Conservation (phyloP, 345 rosid species). For the Corymbia maculata region DNA sequence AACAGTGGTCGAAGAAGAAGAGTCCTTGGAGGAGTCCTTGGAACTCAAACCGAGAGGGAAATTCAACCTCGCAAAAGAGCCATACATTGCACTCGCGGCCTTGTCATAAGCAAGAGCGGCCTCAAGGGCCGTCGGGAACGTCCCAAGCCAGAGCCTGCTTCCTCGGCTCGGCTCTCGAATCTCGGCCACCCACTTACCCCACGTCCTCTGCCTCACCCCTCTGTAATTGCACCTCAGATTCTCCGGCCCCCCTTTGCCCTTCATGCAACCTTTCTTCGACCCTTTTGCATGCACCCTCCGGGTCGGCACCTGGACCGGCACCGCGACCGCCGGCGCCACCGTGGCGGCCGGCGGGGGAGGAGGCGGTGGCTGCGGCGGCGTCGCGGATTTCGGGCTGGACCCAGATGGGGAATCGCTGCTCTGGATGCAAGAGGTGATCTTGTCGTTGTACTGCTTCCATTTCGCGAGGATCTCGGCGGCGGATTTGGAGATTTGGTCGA, state of each 20-base stretch:
- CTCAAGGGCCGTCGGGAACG: conserved; percentile 13
- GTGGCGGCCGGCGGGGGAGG: not conserved
- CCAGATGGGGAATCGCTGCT: not conserved
- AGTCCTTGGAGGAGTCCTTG: conserved; percentile 6
- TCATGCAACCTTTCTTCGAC: conserved; percentile 25
- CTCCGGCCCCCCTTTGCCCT: conserved; percentile 28
- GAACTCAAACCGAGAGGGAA: not conserved
- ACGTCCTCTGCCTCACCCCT: conserved; percentile 23
- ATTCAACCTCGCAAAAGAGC: conserved; percentile 12
- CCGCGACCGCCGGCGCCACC: not conserved
- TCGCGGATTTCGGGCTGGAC: conserved; percentile 1
- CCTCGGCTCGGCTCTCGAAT: conserved; percentile 17
- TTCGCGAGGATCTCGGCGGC: conserved; percentile 17
- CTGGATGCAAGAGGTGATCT: not conserved
- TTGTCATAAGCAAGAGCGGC: conserved; percentile 15
- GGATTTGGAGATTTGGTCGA: conserved; percentile 15
- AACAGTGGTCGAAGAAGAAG: conserved; percentile 1
- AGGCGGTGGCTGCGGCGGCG: not conserved
- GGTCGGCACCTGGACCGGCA: conserved; percentile 3
- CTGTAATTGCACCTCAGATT: conserved; percentile 13
- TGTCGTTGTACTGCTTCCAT: conserved; percentile 11
- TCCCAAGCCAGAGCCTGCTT: conserved; percentile 16
- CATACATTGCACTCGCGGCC: conserved; percentile 14
- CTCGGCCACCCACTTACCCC: conserved; percentile 29
- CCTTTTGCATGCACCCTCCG: conserved; percentile 11